A percentile compares a stretch with the other conserved stretches of the same genome.
Evolutionary conservation across 805 yeast species (phyloP).

Genomic region (Yamadazyma tumulicola): DNA sequence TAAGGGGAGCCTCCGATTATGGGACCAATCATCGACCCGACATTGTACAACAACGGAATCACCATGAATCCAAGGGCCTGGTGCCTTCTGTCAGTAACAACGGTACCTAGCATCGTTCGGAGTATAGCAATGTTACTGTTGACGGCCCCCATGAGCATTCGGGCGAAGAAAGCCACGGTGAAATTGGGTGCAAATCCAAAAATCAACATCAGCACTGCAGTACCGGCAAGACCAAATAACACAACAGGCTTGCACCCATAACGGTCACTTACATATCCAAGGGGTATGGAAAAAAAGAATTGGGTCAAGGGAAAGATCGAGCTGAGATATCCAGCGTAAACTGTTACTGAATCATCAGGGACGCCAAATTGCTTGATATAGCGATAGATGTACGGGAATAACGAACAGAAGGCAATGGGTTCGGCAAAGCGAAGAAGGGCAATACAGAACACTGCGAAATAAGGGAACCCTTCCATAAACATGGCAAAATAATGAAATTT

Average conservation of each 20-base stretch:
- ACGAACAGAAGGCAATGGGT: slow-evolving; percentile 27
- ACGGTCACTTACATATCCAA: slow-evolving; percentile 54
- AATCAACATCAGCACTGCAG: slow-evolving; percentile 40
- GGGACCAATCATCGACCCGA: slow-evolving; percentile 63
- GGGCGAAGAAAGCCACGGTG: slow-evolving; percentile 48
- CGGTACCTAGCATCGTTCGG: slow-evolving; percentile 58
- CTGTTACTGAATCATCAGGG: slow-evolving; percentile 1
- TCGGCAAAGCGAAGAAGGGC: slow-evolving; percentile 49
- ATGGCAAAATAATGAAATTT: too few relatives aligned
- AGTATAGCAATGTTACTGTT: slow-evolving; percentile 66
- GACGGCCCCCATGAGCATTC: slow-evolving; percentile 52
- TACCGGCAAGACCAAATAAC: slow-evolving; percentile 49
- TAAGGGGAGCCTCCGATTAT: slow-evolving; percentile 40
- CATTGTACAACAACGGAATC: slow-evolving; percentile 56
- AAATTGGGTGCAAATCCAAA: slow-evolving; percentile 55
- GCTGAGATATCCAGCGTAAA: slow-evolving; percentile 5
- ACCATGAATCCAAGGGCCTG: slow-evolving; percentile 61
- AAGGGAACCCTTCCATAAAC: slow-evolving; percentile 52
- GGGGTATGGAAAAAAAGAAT: slow-evolving; percentile 51
- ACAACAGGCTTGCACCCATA: slow-evolving; percentile 56
- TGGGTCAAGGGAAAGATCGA: slow-evolving; percentile 60
- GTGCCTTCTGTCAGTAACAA: slow-evolving; percentile 51
- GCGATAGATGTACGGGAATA: slow-evolving; percentile 7
- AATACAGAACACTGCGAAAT: slow-evolving; percentile 39
- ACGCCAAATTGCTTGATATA: slow-evolving; percentile 4